phyloP scores from a whole-genome alignment of 2,329 filamentous ascomycete species.

The Phyllosticta citrichinensis region DNA sequence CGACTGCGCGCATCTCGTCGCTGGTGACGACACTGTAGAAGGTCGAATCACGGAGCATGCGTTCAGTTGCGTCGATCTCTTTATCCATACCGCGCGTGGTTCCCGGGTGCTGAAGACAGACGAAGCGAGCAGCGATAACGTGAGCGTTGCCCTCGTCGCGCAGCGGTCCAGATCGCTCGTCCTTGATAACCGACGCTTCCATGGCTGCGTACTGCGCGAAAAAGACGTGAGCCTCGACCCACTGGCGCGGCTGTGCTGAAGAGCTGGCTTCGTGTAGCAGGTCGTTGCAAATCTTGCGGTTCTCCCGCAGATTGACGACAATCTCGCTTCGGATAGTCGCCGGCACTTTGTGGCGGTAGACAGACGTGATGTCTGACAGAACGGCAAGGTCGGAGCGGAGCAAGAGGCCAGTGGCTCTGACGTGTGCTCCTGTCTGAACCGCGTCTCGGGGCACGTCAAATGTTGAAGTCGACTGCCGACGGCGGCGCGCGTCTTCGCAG shows the following conservation, averaged over 20 bases:
- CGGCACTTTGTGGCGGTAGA: constrained; percentile 13
- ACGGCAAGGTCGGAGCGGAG: constrained; percentile 42
- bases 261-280: constrained; percentile 32
- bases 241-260: constrained; percentile 31
- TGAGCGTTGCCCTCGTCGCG: neutral
- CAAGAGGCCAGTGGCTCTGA: constrained; percentile 37
- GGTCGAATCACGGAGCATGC: neutral
- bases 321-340: too few relatives aligned
- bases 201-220: constrained; percentile 40
- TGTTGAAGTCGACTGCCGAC: constrained; percentile 15
- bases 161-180: constrained; percentile 12
- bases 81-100: constrained; percentile 21
- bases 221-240: constrained; percentile 43
- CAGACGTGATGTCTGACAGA: constrained; percentile 33
- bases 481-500: constrained; percentile 32
- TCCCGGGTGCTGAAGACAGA: neutral
- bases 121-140: neutral
- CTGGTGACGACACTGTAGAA: constrained; percentile 4
- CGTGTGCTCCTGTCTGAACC: constrained; percentile 19
- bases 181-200: constrained; percentile 18
- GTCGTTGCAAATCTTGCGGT: constrained; percentile 30
- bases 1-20: constrained; percentile 11
- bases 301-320: constrained; percentile 22
- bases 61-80: constrained; percentile 36
- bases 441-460: constrained; percentile 23